Base-by-base conservation (phyloP, 75 land plant species). In the Sequoiadendron giganteum region DNA sequence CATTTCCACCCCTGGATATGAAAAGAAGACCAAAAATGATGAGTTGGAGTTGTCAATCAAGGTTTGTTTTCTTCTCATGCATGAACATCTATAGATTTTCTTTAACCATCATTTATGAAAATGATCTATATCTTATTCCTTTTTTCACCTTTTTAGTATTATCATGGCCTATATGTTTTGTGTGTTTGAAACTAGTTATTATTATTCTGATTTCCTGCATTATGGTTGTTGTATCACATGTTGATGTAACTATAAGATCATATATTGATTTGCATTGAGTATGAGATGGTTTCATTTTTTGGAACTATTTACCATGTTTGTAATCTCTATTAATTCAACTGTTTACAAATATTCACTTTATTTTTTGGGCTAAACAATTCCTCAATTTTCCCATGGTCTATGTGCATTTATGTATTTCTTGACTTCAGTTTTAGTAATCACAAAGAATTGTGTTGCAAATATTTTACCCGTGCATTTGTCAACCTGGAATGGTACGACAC, bases 1-100 rank as follows among this genome's bases (percentile, higher is more conserved):
- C 93, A 49, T 94, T 94, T 88, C 95, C 95, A 30, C 95, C 95
- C 95, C 95, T 32, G 95, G 95, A 49, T 94, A 94, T 91, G 95
- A 90, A 42, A 92, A 87, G 87, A 93, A 90, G 87, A 78, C 77
- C 40, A 91, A 89, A 85, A 88, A n/a, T 10, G 90, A 88, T 21
- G 89, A 89, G 34, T 72, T 21, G 48, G 93, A 92, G 45, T 73
- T 89, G 28, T 86, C 89, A 36, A 42, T 43, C 34, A 86, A 86
- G 87, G 87, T 86, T 86, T 68, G 52, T 1, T 82, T 47, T 82
- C 84, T 82, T 82, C 54, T 25, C 25, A 47, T 47, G 49, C 52
- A 28, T 11, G 18, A 82, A n/a, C 32, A 40, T 82, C 2, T 10
- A 40, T 65, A 42, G 10, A n/a, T 42, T 42, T 78, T 39, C 15